Evolutionary conservation across 192 early-diverging fungal species (phyloP).

Genomic region (Borealophlyctis nickersoniae): DNA sequence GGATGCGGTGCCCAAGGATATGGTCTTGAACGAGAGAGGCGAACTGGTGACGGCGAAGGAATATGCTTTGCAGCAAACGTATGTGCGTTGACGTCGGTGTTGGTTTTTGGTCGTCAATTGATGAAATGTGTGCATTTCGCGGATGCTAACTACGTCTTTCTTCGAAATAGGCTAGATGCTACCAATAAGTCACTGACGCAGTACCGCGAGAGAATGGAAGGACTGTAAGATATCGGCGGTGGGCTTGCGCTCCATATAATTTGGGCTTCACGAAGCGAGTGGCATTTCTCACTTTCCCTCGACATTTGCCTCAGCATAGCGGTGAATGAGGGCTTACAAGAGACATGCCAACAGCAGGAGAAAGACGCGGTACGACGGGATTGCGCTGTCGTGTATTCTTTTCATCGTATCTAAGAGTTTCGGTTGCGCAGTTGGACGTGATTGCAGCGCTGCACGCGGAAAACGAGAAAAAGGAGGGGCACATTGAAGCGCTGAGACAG

Average conservation of each 20-base stretch:
- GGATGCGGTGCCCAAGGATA: constrained; percentile 28
- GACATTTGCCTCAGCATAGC: constrained; percentile 24
- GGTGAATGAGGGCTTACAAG: constrained; percentile 53
- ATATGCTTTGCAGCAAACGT: constrained; percentile 52
- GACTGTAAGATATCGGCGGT: constrained; percentile 27
- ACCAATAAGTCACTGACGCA: constrained; percentile 41
- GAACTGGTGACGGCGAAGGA: constrained; percentile 47
- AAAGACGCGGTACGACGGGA: constrained; percentile 56
- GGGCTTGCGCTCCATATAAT: neutral
- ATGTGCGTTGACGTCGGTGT: constrained; percentile 14
- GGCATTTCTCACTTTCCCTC: neutral
- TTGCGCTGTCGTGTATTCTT: neutral
- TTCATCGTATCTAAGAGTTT: constrained; percentile 4
- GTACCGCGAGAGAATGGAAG: constrained; percentile 43
- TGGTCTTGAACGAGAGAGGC: constrained; percentile 47
- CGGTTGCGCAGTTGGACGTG: constrained; percentile 50
- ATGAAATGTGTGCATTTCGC: too few relatives aligned
- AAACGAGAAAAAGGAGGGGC: constrained; percentile 46
- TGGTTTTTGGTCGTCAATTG: neutral
- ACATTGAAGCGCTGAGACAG: constrained; percentile 42
- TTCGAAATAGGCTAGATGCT: constrained; percentile 39
- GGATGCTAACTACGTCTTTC: constrained; percentile 7
- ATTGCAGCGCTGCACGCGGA: constrained; percentile 59
- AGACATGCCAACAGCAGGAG: constrained; percentile 52
- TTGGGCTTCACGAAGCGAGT: too few relatives aligned